Evolutionary conservation across 192 early-diverging fungal species (phyloP).

Genomic region (Gorgonomyces haynaldii): DNA sequence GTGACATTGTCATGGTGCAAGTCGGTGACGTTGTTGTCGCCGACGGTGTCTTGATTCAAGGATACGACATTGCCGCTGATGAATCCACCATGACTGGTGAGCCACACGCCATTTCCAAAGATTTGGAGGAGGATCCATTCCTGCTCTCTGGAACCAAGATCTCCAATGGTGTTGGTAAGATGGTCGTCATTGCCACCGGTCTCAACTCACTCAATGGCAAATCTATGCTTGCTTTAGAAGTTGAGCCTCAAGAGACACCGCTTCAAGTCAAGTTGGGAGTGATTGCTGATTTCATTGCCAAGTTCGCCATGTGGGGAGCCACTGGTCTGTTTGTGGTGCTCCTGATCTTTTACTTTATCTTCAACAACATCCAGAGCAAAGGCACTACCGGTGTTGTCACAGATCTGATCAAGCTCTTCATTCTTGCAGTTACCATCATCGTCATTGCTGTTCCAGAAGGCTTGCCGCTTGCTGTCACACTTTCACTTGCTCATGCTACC

Average conservation of each 20-base stretch:
- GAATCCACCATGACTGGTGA: slow-evolving; percentile 90
- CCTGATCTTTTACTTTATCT: slow-evolving; percentile 74
- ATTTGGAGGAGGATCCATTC: slow-evolving; percentile 61
- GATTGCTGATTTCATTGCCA: slow-evolving; percentile 88
- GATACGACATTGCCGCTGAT: slow-evolving; percentile 74
- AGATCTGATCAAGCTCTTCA: slow-evolving; percentile 52
- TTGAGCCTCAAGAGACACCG: slow-evolving; percentile 77
- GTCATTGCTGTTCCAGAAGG: slow-evolving; percentile 99
- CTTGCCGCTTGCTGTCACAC: slow-evolving; percentile 92
- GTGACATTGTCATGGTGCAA: slow-evolving; percentile 78
- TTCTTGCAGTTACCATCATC: slow-evolving; percentile 84
- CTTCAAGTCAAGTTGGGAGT: slow-evolving; percentile 80
- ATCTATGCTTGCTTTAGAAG: slow-evolving; percentile 77
- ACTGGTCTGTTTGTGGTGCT: slow-evolving; percentile 77
- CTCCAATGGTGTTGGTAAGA: slow-evolving; percentile 74
- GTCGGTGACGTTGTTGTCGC: slow-evolving; percentile 90
- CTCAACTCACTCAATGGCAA: slow-evolving; percentile 81
- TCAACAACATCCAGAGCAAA: neutral
- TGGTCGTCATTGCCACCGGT: slow-evolving; percentile 77
- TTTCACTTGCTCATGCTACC: slow-evolving; percentile 90
- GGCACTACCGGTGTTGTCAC: neutral
- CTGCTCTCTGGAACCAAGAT: slow-evolving; percentile 91
- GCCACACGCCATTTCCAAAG: slow-evolving; percentile 74
- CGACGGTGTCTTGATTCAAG: slow-evolving; percentile 73
- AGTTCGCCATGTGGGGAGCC: slow-evolving; percentile 74